Evolutionary conservation across 495 filamentous ascomycete species (phyloP).

Genomic region (Penicillium psychrofluorescens): DNA sequence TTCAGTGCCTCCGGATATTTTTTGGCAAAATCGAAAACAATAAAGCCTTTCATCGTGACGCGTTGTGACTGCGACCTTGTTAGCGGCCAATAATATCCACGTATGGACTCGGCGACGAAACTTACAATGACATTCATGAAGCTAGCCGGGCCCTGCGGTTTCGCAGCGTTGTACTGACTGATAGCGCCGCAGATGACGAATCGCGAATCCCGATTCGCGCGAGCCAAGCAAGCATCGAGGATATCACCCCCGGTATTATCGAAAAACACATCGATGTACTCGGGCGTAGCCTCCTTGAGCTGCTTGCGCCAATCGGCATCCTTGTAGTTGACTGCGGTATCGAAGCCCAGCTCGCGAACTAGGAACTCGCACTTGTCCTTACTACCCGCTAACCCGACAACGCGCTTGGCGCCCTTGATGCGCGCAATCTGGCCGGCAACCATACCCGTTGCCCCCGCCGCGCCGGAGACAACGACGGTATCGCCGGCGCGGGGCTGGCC

Average conservation of each 20-base stretch:
- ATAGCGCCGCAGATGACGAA: conserved; percentile 51
- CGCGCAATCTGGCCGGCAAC: conserved; percentile 65
- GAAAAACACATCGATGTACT: conserved; percentile 51
- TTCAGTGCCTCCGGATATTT: conserved; percentile 37
- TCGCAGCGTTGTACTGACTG: conserved; percentile 43
- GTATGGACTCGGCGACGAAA: not conserved
- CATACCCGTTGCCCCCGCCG: conserved; percentile 64
- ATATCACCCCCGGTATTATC: conserved; percentile 52
- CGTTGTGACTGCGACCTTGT: conserved; percentile 32
- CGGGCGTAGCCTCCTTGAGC: conserved; percentile 37
- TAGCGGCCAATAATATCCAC: conserved; percentile 8
- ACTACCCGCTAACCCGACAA: conserved; percentile 46
- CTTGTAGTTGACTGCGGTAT: conserved; percentile 50
- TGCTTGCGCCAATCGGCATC: conserved; percentile 44
- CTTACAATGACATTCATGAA: conserved; percentile 46
- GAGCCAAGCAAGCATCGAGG: conserved; percentile 43
- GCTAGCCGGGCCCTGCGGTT: conserved; percentile 38
- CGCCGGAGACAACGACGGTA: conserved; percentile 60
- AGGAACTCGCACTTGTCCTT: conserved; percentile 44
- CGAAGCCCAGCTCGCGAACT: conserved; percentile 41
- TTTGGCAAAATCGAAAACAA: conserved; percentile 45
- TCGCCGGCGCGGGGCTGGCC: conserved; percentile 50
- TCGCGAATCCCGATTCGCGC: conserved; percentile 37
- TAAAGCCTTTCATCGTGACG: conserved; percentile 49
- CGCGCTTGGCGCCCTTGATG: conserved; percentile 47